phyloP scores from a whole-genome alignment of 78 protist genomes.

The Dictyostelium discoideum region dicty_2.7 NC_007088.5:1054001-1054500 shows the following conservation, averaged over 20 bases:
- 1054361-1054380: neutral
- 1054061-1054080: neutral
- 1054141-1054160: neutral
- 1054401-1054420: neutral
- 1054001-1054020: too few species aligned
- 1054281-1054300: neutral
- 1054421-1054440: neutral
- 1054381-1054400: neutral
- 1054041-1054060: neutral
- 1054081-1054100: neutral
- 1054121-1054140: neutral
- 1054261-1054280: neutral
- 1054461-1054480: neutral
- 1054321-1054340: neutral
- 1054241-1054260: neutral
- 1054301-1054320: neutral
- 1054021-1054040: too few species aligned
- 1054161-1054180: neutral
- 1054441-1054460: neutral
- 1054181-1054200: constrained; percentile 9
- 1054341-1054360: neutral
- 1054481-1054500: neutral
- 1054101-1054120: neutral
- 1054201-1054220: neutral
- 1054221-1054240: neutral